Evolutionary conservation across 352 stramenopile genomes (phyloP), one percentile per base, ranked within the genome.

Genomic region (Phytophthora palmivora): DNA sequence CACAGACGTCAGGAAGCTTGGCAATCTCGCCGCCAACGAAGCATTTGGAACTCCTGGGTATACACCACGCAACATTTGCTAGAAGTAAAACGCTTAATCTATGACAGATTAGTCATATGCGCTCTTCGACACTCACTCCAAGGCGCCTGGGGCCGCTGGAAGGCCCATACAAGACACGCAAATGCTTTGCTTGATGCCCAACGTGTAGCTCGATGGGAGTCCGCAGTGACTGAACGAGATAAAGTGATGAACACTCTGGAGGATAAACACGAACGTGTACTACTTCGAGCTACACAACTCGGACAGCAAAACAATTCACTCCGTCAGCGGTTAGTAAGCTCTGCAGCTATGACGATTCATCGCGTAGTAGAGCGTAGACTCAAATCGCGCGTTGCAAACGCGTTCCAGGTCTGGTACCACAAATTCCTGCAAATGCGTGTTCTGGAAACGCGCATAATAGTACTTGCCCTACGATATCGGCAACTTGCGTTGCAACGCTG

Each of bases 41-140:
- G 24, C 10, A n/a, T 47, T 16, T 65, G 37, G 49, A 51, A 15
- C 24, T 30, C 38, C 22, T 72, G 63, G 63, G 24, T 58, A 14
- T 14, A 46, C 26, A 57, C 50, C 38, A 47, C 47, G 7, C 50
- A 61, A 28, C 63, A 64, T 28, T 60, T 51, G 3, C 19, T 46
- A 0, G 24, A 63, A 44, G 28, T 63, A 14, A 68, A 68, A 19
- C 52, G 63, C 9, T 50, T 9, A 12, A 42, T 60, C 42, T 68
- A 59, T 28, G 58, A 72, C 50, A 57, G 51, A 47, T 46, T 72
- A n/a, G 6, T 64, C 26, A 21, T 53, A 30, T 50, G 63, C 18
- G 63, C 38, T 6, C 48, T 62, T 41, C 63, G 32, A 18, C 26
- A 62, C 18, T 58, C 43, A 6, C 44, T 72, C 5, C 50, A 68